Evolutionary conservation across 768 basidiomycete species (phyloP).

Genomic region (Lactifluus hygrophoroides): DNA sequence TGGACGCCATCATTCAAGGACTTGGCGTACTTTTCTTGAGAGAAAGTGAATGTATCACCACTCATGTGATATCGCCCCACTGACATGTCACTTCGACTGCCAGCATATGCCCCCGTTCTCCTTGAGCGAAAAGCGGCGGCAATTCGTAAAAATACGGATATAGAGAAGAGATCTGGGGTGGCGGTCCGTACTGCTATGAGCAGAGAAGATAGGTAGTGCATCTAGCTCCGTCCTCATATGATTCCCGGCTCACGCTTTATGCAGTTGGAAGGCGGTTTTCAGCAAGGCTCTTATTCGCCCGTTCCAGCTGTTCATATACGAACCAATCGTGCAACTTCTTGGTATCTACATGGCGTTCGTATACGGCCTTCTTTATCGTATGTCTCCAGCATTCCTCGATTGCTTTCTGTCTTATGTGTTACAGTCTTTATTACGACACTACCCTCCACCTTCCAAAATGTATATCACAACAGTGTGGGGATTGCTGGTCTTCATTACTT

Average conservation of each 20-base stretch:
- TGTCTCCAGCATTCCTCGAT: neutral
- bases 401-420: neutral
- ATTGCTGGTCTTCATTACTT: slow-evolving; percentile 64
- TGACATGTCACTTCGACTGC: neutral
- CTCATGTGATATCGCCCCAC: neutral
- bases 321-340: slow-evolving; percentile 62
- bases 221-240: slow-evolving; percentile 5
- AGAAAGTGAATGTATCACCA: slow-evolving; percentile 43
- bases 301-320: slow-evolving; percentile 48
- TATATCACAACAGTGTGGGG: slow-evolving; percentile 48
- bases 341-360: slow-evolving; percentile 62
- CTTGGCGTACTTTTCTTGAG: slow-evolving; percentile 47
- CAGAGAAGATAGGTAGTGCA: slow-evolving; percentile 35
- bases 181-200: slow-evolving; percentile 43
- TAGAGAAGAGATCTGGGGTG: slow-evolving; percentile 34
- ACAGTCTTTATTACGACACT: slow-evolving; percentile 62
- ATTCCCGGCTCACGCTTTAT: neutral
- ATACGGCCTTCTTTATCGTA: slow-evolving; percentile 34
- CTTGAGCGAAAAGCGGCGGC: slow-evolving; percentile 44
- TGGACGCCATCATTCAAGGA: slow-evolving; percentile 45
- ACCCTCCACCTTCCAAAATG: slow-evolving; percentile 44
- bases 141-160: slow-evolving; percentile 38
- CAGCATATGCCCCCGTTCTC: slow-evolving; percentile 27
- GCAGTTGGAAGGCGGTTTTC: slow-evolving; percentile 47
- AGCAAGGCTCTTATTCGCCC: slow-evolving; percentile 53